A percentile compares a stretch with the other conserved stretches of the same genome.
Conservation (phyloP, 106 monocot genomes). For the Gastrodia elata region DNA sequence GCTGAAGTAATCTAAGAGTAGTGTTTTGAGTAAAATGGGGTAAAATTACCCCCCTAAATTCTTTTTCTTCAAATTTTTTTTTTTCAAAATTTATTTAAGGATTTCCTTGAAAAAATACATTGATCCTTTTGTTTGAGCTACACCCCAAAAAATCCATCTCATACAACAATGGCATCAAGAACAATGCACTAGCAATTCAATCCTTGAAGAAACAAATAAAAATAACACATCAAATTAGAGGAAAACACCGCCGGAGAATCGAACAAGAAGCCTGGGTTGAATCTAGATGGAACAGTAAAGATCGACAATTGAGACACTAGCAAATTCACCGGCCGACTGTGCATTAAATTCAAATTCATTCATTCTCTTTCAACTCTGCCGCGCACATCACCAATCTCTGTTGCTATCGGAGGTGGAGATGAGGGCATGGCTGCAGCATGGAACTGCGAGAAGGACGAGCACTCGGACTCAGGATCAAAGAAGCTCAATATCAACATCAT, state of each 20-base stretch:
- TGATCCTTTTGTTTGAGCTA: too few relatives aligned
- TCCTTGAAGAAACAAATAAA: neutral
- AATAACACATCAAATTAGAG: slow-evolving; percentile 9
- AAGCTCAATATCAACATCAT: slow-evolving; percentile 39
- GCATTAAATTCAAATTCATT: neutral
- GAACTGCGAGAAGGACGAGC: slow-evolving; percentile 42
- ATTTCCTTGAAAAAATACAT: too few relatives aligned
- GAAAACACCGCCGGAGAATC: slow-evolving; percentile 30
- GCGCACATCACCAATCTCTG: neutral
- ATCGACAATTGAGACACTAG: slow-evolving; percentile 11
- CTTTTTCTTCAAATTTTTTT: too few relatives aligned
- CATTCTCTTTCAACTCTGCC: neutral
- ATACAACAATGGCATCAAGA: neutral
- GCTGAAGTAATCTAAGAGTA: too few relatives aligned
- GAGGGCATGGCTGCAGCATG: slow-evolving; percentile 37
- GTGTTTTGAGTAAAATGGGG: too few relatives aligned
- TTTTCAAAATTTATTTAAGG: too few relatives aligned
- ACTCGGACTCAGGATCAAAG: slow-evolving; percentile 25
- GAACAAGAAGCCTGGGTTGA: slow-evolving; percentile 27
- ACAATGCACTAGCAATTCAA: neutral
- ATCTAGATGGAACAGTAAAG: slow-evolving; percentile 23
- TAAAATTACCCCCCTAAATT: too few relatives aligned
- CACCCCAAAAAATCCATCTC: neutral
- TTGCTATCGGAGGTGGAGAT: neutral
- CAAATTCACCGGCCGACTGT: slow-evolving; percentile 11